These are phyloP conservation scores for Phytophthora colocasiae DNA, from an alignment of 352 stramenopile species.

Conservation along the genomic window DNA sequence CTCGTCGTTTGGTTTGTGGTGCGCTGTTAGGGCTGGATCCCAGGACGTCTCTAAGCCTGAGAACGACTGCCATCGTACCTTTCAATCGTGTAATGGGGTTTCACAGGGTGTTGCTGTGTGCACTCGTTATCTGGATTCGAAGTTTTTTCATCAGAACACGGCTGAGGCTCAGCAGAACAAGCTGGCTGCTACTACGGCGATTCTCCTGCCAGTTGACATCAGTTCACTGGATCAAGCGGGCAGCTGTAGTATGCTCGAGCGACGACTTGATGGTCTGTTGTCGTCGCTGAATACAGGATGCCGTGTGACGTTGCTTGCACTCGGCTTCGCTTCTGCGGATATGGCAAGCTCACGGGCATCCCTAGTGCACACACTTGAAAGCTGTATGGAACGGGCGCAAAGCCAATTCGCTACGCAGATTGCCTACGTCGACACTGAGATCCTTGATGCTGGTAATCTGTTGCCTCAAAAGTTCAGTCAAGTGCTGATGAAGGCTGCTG, in stretches of 20 bases:
- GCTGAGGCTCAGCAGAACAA: slow-evolving; percentile 34
- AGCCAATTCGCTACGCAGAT: slow-evolving; percentile 26
- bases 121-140: slow-evolving; percentile 66
- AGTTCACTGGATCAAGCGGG: slow-evolving; percentile 40
- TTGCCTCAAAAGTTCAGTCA: slow-evolving; percentile 40
- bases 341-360: slow-evolving; percentile 25
- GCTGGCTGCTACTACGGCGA: slow-evolving; percentile 53
- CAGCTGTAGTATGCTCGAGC: slow-evolving; percentile 50
- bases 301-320: slow-evolving; percentile 44
- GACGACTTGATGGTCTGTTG: slow-evolving; percentile 47
- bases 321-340: slow-evolving; percentile 52
- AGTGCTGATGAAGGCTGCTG: slow-evolving; percentile 36
- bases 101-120: slow-evolving; percentile 51
- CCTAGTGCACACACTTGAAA: slow-evolving; percentile 34
- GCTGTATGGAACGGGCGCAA: slow-evolving; percentile 40
- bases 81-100: slow-evolving; percentile 21
- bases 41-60: slow-evolving; percentile 35
- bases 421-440: slow-evolving; percentile 34
- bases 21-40: slow-evolving; percentile 61
- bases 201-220: slow-evolving; percentile 69
- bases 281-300: slow-evolving; percentile 37
- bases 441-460: slow-evolving; percentile 21
- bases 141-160: slow-evolving; percentile 30
- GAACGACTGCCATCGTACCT: slow-evolving; percentile 37
- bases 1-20: slow-evolving; percentile 80